phyloP scores from a whole-genome alignment of 805 yeast species.

The Lachancea kluyveri region DNA sequence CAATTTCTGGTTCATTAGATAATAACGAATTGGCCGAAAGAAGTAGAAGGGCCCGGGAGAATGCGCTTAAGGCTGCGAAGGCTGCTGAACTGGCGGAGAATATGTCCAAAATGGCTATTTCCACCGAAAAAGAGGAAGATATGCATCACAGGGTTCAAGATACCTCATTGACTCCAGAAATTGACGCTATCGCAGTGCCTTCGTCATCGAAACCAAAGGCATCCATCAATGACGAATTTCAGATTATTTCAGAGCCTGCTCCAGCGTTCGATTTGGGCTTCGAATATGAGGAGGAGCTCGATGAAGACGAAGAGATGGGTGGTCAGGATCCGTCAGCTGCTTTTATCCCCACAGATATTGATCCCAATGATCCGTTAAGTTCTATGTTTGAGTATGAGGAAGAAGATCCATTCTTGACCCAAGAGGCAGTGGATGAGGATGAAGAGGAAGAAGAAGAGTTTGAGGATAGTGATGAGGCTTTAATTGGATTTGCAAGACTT shows the following conservation, averaged over 20 bases:
- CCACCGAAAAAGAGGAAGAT: slow-evolving; percentile 11
- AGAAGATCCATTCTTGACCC: slow-evolving; percentile 45
- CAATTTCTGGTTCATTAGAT: slow-evolving; percentile 34
- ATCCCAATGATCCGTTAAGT: slow-evolving; percentile 33
- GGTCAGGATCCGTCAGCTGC: slow-evolving; percentile 13
- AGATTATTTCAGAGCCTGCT: slow-evolving; percentile 21
- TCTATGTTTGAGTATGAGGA: slow-evolving; percentile 45
- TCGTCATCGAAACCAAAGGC: slow-evolving; percentile 2
- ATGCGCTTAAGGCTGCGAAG: slow-evolving; percentile 65
- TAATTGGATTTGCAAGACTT: slow-evolving; percentile 84
- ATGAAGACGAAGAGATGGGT: slow-evolving; percentile 12
- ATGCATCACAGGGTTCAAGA: slow-evolving; percentile 25
- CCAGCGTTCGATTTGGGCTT: slow-evolving; percentile 23
- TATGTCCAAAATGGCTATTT: slow-evolving; percentile 12
- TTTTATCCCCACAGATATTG: slow-evolving; percentile 26
- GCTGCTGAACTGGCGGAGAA: slow-evolving; percentile 35
- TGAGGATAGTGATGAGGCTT: slow-evolving; percentile 46
- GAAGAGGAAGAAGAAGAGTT: slow-evolving; percentile 41
- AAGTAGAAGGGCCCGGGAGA: slow-evolving; percentile 56
- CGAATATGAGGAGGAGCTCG: slow-evolving; percentile 18
- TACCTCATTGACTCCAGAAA: slow-evolving; percentile 20
- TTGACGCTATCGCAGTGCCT: slow-evolving; percentile 1
- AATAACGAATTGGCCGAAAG: slow-evolving; percentile 57
- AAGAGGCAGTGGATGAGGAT: slow-evolving; percentile 34
- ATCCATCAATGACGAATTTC: slow-evolving; percentile 14